Base-by-base conservation (phyloP, 176 grass and related monocot species). In the Canna indica region DNA sequence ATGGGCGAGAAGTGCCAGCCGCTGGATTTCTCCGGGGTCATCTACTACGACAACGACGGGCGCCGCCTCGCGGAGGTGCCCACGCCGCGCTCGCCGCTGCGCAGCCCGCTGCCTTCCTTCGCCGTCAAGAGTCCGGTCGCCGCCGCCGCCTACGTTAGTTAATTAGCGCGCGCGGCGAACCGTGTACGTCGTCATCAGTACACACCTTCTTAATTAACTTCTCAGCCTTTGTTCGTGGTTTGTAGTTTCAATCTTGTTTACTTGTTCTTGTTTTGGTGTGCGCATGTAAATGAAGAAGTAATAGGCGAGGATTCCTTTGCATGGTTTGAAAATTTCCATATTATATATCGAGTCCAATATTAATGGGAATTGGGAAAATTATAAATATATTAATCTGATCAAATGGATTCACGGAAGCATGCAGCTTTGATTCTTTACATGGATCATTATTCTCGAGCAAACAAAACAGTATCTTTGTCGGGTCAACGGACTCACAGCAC, bases 31-130 rank as follows among this genome's bases (percentile, higher is more conserved):
- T 75, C 74, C 0, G 86, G 84, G 1, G 87, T 73, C 32, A 82
- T 95, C 67, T 83, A 90, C 83, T 95, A 95, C 68, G 90, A 95
- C 74, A 81, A 78, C 80, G 76, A 77, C 59, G 86, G 86, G 18
- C 78, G 77, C 27, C 74, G 25, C n/a, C 65, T 88, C 34, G 25
- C 18, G 10, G 52, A 74, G 27, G 68, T 59, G 41, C 81, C 73
- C 42, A 33, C 76, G 52, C 61, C 72, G 66, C 53, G 77, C 36
- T 53, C 34, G 20, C 68, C 68, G 68, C 25, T 70, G 68, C 26
- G 68, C 16, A 70, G 44, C 44, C 68, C 68, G 25, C 27, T 70
- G 68, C 68, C 27, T 30, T 18, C 68, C 41, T 70, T 70, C 16
- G 68, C 68, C 13, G 6, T 12, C 15, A 70, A 10, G 26, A 48